Conservation (phyloP, 495 filamentous ascomycete species). For the Usnea hakonensis region DNA sequence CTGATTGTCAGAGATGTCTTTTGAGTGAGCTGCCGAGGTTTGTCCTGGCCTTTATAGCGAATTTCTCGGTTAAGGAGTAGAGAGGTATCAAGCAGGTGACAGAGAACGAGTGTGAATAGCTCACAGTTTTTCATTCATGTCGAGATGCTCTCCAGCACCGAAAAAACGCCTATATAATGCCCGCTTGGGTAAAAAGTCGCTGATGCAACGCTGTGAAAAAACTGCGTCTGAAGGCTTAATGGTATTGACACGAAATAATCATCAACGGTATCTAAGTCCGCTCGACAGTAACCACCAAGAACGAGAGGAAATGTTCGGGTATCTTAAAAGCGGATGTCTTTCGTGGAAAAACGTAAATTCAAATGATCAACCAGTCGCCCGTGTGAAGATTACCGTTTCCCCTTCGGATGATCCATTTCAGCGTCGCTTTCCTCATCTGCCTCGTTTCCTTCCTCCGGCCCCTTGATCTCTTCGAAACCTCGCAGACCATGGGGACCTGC, state of each 20-base stretch:
- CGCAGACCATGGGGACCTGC: slow-evolving; percentile 7
- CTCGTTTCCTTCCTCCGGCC: neutral
- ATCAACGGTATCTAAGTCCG: neutral
- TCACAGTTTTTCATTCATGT: neutral
- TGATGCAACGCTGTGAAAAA: neutral
- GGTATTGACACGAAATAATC: slow-evolving; percentile 4
- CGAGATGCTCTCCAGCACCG: slow-evolving; percentile 2
- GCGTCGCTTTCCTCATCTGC: slow-evolving; percentile 5
- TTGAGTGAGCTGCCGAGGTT: neutral
- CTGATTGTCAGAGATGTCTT: neutral
- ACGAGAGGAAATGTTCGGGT: slow-evolving; percentile 16
- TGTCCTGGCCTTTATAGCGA: neutral
- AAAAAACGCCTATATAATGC: slow-evolving; percentile 7
- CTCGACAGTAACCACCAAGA: neutral
- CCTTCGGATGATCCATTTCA: neutral
- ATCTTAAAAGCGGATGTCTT: slow-evolving; percentile 18
- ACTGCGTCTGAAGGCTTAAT: neutral
- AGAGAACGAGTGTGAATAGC: neutral
- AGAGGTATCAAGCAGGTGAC: neutral
- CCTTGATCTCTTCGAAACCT: slow-evolving; percentile 9
- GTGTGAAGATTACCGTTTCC: neutral
- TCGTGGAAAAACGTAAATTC: neutral
- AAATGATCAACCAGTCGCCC: neutral
- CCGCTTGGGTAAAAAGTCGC: slow-evolving; percentile 1
- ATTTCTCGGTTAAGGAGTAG: neutral